These are phyloP conservation scores for Kazachstania taianensis DNA, from an alignment of 805 yeast species.

Conservation along the genomic window DNA sequence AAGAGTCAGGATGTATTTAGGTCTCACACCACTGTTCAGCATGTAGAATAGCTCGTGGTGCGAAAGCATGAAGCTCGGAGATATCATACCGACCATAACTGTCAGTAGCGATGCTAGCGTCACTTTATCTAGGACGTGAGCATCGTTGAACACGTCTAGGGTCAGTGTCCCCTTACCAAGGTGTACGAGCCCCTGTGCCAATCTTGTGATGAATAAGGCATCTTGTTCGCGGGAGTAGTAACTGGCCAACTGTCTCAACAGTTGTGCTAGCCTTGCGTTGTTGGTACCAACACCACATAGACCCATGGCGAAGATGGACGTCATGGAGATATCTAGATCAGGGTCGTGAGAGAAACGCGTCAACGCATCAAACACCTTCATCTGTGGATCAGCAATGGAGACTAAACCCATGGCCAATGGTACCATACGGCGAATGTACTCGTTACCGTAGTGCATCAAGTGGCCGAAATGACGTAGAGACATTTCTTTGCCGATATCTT, in stretches of 20 bases:
- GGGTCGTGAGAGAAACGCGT: slow-evolving; percentile 95
- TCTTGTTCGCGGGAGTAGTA: slow-evolving; percentile 88
- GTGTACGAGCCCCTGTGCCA: slow-evolving; percentile 91
- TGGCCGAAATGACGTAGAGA: slow-evolving; percentile 93
- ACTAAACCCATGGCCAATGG: slow-evolving; percentile 97
- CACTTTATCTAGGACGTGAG: slow-evolving; percentile 77
- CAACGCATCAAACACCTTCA: slow-evolving; percentile 92
- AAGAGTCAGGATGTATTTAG: slow-evolving; percentile 86
- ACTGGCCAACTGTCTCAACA: slow-evolving; percentile 86
- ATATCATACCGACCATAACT: slow-evolving; percentile 70
- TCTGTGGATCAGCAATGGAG: slow-evolving; percentile 87
- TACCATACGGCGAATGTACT: slow-evolving; percentile 82
- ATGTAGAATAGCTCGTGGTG: slow-evolving; percentile 80
- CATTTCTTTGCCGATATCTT: slow-evolving; percentile 96
- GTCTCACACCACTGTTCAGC: slow-evolving; percentile 80
- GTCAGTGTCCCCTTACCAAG: slow-evolving; percentile 94
- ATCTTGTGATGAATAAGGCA: slow-evolving; percentile 81
- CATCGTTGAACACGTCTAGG: slow-evolving; percentile 80
- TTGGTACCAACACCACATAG: slow-evolving; percentile 97
- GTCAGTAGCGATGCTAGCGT: slow-evolving; percentile 85
- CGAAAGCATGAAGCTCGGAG: slow-evolving; percentile 74
- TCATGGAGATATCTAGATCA: slow-evolving; percentile 86
- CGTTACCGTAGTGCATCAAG: slow-evolving; percentile 94
- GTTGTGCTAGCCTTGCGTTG: slow-evolving; percentile 94
- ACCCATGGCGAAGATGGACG: slow-evolving; percentile 95